Conservation (phyloP, 768 basidiomycete genomes). For the Lactarius deliciosus region DNA sequence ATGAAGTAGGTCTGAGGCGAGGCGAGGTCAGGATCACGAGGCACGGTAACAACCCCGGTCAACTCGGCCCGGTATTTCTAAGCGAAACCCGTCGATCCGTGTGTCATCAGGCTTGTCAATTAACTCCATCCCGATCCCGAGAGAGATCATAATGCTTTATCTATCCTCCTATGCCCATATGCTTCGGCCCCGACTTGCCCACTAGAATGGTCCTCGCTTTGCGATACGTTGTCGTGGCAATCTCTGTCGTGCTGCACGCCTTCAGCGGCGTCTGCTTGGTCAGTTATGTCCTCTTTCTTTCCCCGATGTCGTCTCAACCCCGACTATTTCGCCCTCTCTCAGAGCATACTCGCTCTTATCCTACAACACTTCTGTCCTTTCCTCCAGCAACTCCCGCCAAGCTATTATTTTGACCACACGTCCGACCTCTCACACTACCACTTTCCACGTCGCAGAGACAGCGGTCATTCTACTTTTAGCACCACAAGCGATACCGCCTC, state of each 20-base stretch:
- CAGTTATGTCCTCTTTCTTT: background rate
- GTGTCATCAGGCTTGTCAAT: background rate
- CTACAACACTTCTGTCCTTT: conserved; percentile 18
- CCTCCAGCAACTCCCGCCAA: conserved; percentile 16
- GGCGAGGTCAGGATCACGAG: conserved; percentile 3
- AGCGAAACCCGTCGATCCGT: background rate
- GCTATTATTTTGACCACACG: background rate
- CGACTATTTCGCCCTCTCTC: background rate
- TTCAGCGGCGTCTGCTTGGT: conserved; percentile 19
- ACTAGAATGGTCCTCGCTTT: background rate
- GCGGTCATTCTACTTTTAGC: background rate
- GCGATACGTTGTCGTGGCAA: conserved; percentile 11
- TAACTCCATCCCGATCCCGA: conserved; percentile 2
- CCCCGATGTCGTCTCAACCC: background rate
- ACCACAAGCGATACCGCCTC: conserved; percentile 10
- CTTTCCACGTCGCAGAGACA: conserved; percentile 1
- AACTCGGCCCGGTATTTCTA: background rate
- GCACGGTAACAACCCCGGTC: background rate
- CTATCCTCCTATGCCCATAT: background rate
- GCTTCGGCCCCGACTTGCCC: background rate
- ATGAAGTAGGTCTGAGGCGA: conserved; percentile 5
- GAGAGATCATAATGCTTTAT: background rate
- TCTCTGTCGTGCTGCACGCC: conserved; percentile 8
- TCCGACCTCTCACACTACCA: background rate
- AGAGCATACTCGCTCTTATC: conserved; percentile 23